Percentiles rank a stretch among this genome's conserved stretches.
These are phyloP conservation scores for Pichia gijzeniarum DNA, from an alignment of 805 yeast genomes.

Conservation along the genomic window DNA sequence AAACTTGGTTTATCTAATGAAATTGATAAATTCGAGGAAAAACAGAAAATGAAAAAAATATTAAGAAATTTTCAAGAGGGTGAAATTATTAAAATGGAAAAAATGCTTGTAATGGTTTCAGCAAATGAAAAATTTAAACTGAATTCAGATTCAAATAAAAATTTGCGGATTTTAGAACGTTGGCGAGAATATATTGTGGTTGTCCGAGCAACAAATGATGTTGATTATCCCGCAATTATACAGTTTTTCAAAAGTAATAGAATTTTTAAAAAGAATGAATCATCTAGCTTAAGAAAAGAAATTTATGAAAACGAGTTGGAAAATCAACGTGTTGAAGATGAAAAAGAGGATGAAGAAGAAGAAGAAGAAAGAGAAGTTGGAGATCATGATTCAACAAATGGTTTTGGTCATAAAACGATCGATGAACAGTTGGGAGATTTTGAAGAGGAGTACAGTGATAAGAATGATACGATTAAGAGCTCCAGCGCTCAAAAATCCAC, in stretches of 20 bases:
- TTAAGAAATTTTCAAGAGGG: slow-evolving; percentile 41
- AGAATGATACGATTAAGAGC: neutral
- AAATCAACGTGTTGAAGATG: neutral
- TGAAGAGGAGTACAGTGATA: neutral
- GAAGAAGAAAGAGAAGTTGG: neutral
- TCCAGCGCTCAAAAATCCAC: neutral
- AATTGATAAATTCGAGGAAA: slow-evolving; percentile 15
- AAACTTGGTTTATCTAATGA: slow-evolving; percentile 12
- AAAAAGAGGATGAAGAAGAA: neutral
- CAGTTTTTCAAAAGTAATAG: slow-evolving; percentile 53
- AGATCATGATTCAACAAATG: neutral
- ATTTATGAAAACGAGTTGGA: slow-evolving; percentile 1
- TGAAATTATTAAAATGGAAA: slow-evolving; percentile 58
- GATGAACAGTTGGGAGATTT: neutral
- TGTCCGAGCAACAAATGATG: slow-evolving; percentile 53
- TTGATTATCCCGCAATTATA: slow-evolving; percentile 46
- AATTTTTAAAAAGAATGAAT: slow-evolving; percentile 24
- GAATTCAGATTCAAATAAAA: slow-evolving; percentile 23
- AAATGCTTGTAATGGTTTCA: slow-evolving; percentile 53
- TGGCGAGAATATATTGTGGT: slow-evolving; percentile 81
- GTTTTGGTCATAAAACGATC: neutral
- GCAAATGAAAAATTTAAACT: slow-evolving; percentile 28
- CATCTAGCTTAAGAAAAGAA: neutral
- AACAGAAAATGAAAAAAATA: slow-evolving; percentile 21
- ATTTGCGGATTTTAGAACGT: slow-evolving; percentile 50